Evolutionary conservation across 2,329 filamentous ascomycete species (phyloP), one percentile per base, ranked within the genome.

Genomic region (Xylaria sp.): DNA sequence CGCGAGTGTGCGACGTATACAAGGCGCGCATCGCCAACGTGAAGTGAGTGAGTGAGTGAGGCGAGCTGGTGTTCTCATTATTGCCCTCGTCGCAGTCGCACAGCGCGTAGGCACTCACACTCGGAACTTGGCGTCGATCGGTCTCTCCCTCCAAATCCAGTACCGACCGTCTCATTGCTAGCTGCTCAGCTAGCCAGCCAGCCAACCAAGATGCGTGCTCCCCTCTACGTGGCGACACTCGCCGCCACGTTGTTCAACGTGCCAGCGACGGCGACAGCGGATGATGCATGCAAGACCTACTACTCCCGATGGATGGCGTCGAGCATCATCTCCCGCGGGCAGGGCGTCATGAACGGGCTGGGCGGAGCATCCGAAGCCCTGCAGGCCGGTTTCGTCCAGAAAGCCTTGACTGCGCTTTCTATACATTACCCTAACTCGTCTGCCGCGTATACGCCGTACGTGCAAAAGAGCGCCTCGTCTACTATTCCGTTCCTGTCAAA

Each of bases 371-470:
- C 77, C 9, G 76, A 76, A 61, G 73, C 74, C 45, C 69, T 79
- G 21, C 76, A 79, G 56, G 75, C 77, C 36, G 78, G 78, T n/a
- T 69, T 79, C 68, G 74, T 74, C 32, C 78, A 79, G 61, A 78
- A 76, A 48, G 75, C 77, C 14, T 69, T 79, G 51, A 67, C 72
- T 4, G 78, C 76, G 6, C 70, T 78, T 27, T 60, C 69, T 30
- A 62, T 36, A 12, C 73, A 73, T 58, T 77, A 78, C 65, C 73
- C 74, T 7, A 47, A 67, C 19, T 57, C 63, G 24, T 36, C 61
- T 1, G 5, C 65, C n/a, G 36, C 58, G n/a, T 55, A 73, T 12
- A 60, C 34, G n/a, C 47, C 60, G 1, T 78, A 79, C 69, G 48
- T 78, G 53, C 60, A 21, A 21, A 32, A 55, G 42, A 79, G 78